Base-by-base conservation (phyloP, 2,329 filamentous ascomycete genomes). In the Arachnomyces sp. region DNA sequence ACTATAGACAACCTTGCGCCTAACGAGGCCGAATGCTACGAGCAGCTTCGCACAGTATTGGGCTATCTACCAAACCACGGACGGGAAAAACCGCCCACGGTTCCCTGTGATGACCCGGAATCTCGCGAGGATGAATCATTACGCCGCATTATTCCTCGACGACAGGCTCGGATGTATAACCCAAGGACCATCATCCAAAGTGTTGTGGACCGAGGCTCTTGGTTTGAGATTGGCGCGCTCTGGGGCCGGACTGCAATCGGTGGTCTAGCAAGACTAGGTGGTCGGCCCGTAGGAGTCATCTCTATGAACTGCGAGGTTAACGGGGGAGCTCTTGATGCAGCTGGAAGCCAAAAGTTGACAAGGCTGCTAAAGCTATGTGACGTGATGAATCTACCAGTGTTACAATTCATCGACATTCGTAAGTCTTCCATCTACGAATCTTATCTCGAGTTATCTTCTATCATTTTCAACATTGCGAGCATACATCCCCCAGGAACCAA, bases 1-100 rank as follows among this genome's bases (percentile, higher is more conserved):
- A 82, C 77, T 0, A 79, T 81, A 36, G 78, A 82, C 44, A 82
- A 81, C 39, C 61, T 80, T 2, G 77, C 77, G 0, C 63, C 67
- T 3, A 71, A 77, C 43, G 77, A 82, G 53, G 64, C 65, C n/a
- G 75, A 72, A 30, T 79, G 76, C 45, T 81, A 79, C 43, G 70
- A 74, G 48, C 78, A 82, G 53, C 53, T 82, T 3, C 63, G 74
- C 1, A 73, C 66, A 0, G 69, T 81, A 1, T 52, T 81, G 14
- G 59, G 65, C 16, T 81, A 74, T 46, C 58, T 81, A 2, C 77
- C 78, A 1, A 73, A 78, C 45, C 73, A 64, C 25, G 77, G 77
- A 0, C 68, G 64, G 2, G 66, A 74, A 25, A 5, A 25, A 25
- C 77, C 78, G 5, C 77, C 77, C 0, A 55, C 64, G 0, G 43